Conservation (phyloP, 108 stramenopile species). For the Poteriospumella lacustris region DNA sequence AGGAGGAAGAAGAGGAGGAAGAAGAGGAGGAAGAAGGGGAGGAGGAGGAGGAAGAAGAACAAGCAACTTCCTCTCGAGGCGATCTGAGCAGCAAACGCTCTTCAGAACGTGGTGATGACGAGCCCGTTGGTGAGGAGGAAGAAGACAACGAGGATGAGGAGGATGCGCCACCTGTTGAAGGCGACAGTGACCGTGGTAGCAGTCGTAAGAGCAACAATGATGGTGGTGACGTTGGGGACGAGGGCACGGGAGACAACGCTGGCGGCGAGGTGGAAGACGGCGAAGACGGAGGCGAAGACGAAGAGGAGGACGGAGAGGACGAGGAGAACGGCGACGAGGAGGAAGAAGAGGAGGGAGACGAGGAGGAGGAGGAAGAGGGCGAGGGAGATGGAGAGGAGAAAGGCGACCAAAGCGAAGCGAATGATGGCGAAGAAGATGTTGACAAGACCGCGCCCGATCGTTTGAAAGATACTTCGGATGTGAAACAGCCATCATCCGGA, state of each 20-base stretch:
- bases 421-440: not conserved
- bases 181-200: not conserved
- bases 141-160: no score
- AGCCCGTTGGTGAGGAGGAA: no score
- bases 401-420: not conserved
- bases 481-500: no score
- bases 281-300: not conserved
- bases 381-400: conserved; percentile 1
- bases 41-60: not conserved
- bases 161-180: no score
- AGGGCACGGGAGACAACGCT: not conserved
- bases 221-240: not conserved
- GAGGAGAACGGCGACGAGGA: not conserved
- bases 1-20: not conserved
- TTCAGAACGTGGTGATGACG: no score
- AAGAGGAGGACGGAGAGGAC: not conserved
- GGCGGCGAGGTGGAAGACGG: not conserved
- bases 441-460: no score
- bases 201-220: not conserved
- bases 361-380: conserved; percentile 25
- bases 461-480: no score
- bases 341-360: conserved; percentile 24
- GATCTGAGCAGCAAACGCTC: no score
- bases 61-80: no score
- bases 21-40: not conserved